Evolutionary conservation across 169 alveolate species (phyloP).

Genomic region (Plasmodium cynomolgi): DNA sequence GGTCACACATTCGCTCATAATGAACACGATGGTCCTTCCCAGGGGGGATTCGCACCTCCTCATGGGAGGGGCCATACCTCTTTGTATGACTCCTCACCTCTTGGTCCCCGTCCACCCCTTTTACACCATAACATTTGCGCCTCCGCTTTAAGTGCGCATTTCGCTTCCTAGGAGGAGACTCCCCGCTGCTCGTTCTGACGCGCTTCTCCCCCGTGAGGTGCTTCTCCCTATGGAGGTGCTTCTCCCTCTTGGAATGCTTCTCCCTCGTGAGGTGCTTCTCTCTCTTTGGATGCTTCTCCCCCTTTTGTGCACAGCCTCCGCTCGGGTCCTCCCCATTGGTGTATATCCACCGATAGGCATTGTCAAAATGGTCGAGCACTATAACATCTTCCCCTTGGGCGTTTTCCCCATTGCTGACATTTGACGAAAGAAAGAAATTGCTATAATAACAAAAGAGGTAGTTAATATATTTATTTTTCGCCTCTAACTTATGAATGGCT

Average conservation of each 20-base stretch:
- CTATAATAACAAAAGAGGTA: constrained; percentile 37
- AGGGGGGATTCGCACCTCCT: neutral
- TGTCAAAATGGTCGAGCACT: neutral
- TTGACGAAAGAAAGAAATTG: neutral
- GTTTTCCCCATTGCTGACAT: neutral
- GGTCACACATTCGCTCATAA: neutral
- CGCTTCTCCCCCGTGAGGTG: neutral
- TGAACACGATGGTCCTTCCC: neutral
- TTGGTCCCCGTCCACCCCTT: neutral
- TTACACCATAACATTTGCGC: neutral
- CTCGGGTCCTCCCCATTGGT: neutral
- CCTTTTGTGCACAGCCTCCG: neutral
- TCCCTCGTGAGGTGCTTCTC: neutral
- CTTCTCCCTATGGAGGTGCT: neutral
- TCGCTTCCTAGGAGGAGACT: neutral
- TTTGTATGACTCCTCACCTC: neutral
- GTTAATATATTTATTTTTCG: constrained; percentile 17
- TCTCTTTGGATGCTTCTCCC: neutral
- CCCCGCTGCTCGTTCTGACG: neutral
- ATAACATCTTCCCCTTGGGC: neutral
- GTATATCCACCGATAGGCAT: constrained; percentile 24
- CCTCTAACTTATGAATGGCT: neutral
- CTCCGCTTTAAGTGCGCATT: neutral
- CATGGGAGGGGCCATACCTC: neutral
- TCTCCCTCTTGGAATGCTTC: neutral